Evolutionary conservation across 2,329 filamentous ascomycete genomes (phyloP).

Genomic region (Colletotrichum limetticola): DNA sequence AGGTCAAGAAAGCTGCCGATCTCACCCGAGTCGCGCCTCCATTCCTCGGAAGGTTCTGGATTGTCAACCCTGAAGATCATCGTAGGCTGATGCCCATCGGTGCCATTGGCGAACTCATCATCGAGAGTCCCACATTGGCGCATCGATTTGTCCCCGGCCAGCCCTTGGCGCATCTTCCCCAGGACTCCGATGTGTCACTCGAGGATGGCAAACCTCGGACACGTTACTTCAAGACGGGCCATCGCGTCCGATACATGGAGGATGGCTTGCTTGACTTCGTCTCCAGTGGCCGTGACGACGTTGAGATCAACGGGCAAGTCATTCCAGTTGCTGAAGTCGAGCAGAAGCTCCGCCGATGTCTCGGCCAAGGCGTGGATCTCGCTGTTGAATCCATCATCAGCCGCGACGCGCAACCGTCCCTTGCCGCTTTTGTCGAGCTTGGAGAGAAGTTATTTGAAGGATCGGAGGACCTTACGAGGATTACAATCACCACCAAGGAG

Average conservation of each 20-base stretch:
- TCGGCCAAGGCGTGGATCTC: conserved; percentile 59
- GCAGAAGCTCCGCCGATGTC: conserved; percentile 56
- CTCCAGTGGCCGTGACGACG: conserved; percentile 53
- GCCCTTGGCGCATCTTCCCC: conserved; percentile 41
- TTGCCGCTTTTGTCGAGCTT: conserved; percentile 62
- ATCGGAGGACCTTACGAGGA: conserved; percentile 49
- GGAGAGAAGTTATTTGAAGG: conserved; percentile 51
- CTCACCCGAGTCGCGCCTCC: conserved; percentile 58
- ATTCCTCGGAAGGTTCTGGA: conserved; percentile 61
- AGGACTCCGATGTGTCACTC: conserved; percentile 34
- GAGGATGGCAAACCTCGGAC: conserved; percentile 43
- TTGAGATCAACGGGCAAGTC: conserved; percentile 49
- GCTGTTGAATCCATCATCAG: conserved; percentile 60
- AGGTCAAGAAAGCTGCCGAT: conserved; percentile 50
- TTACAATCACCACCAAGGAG: conserved; percentile 54
- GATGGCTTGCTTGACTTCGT: conserved; percentile 61
- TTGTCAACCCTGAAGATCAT: conserved; percentile 63
- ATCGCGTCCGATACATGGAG: conserved; percentile 60
- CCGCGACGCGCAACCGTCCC: conserved; percentile 51
- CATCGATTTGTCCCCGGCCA: conserved; percentile 47
- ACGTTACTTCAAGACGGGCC: conserved; percentile 61
- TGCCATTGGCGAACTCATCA: conserved; percentile 67
- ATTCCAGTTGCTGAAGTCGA: conserved; percentile 59
- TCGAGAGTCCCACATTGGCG: conserved; percentile 65
- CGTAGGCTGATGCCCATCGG: conserved; percentile 64